phyloP scores from a whole-genome alignment of 208 protist genomes.

The Acanthamoeba culbertsoni region DNA sequence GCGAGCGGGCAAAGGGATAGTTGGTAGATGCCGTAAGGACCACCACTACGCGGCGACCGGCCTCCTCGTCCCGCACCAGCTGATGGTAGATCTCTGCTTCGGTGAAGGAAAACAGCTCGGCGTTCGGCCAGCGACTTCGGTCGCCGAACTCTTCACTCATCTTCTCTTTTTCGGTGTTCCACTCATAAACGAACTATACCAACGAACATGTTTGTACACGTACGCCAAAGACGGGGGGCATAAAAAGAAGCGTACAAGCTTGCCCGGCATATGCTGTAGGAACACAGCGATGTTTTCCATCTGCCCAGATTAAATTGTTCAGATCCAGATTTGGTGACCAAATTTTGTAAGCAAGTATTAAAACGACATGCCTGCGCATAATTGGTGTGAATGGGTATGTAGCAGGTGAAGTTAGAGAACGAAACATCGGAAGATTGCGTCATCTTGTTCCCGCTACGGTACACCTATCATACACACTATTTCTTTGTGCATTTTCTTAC shows the following conservation, averaged over 20 bases:
- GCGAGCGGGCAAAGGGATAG: conserved; percentile 51
- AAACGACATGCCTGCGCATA: conserved; percentile 56
- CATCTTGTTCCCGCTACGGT: neutral
- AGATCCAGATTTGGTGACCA: no score
- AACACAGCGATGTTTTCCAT: conserved; percentile 53
- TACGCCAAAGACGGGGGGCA: neutral
- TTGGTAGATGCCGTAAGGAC: conserved; percentile 60
- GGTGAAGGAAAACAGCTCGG: neutral
- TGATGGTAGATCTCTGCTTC: neutral
- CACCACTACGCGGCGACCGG: neutral
- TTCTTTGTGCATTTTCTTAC: neutral
- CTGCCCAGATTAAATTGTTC: neutral
- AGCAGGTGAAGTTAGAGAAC: conserved; percentile 40
- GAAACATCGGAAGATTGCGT: neutral
- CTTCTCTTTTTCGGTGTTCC: conserved; percentile 52
- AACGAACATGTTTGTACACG: neutral
- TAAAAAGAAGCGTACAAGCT: neutral
- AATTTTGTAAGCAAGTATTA: no score
- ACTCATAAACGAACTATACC: conserved; percentile 41
- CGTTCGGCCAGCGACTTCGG: conserved; percentile 2
- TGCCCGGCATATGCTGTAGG: conserved; percentile 46
- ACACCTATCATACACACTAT: no score
- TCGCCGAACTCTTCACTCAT: conserved; percentile 33
- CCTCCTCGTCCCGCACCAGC: neutral
- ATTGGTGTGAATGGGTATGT: conserved; percentile 57